Conservation (phyloP, 2,329 filamentous ascomycete genomes). For the Zelopaecilomyces penicillatus region DNA sequence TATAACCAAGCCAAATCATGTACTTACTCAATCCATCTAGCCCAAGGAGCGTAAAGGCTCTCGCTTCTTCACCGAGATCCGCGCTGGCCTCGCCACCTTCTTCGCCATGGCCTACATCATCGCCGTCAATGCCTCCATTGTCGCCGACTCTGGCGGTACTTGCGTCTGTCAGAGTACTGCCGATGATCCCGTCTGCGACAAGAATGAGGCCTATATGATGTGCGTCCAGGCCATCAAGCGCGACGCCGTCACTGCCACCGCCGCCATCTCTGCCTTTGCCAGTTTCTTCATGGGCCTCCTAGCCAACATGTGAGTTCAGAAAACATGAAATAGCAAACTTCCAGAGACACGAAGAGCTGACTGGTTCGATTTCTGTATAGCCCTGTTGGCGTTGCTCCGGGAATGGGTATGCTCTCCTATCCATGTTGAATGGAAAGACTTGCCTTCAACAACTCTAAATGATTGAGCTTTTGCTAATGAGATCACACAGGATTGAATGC, state of each 20-base stretch:
- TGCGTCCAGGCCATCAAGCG: conserved; percentile 59
- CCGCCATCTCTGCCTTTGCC: conserved; percentile 69
- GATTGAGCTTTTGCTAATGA: conserved; percentile 2
- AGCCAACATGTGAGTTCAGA: conserved; percentile 55
- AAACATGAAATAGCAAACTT: background rate
- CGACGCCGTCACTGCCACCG: conserved; percentile 76
- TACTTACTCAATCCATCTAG: conserved; percentile 27
- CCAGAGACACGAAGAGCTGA: background rate
- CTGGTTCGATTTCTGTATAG: conserved; percentile 2
- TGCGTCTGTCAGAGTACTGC: conserved; percentile 57
- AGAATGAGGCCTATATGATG: conserved; percentile 51
- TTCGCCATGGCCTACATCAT: conserved; percentile 54
- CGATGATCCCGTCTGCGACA: conserved; percentile 43
- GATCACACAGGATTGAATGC: conserved; percentile 56
- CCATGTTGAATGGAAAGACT: background rate
- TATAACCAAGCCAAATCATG: background rate
- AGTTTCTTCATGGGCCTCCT: conserved; percentile 80
- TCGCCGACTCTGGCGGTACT: conserved; percentile 61
- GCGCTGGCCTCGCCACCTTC: conserved; percentile 75
- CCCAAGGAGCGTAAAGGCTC: conserved; percentile 64
- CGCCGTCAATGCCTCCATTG: conserved; percentile 44
- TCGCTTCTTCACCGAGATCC: conserved; percentile 74
- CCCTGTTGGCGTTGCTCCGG: conserved; percentile 32
- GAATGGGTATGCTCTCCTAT: conserved; percentile 28
- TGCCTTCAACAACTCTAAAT: background rate